Evolutionary conservation across 495 filamentous ascomycete genomes (phyloP), one percentile per base, ranked within the genome.

Genomic region (Neohortaea acidophila): DNA sequence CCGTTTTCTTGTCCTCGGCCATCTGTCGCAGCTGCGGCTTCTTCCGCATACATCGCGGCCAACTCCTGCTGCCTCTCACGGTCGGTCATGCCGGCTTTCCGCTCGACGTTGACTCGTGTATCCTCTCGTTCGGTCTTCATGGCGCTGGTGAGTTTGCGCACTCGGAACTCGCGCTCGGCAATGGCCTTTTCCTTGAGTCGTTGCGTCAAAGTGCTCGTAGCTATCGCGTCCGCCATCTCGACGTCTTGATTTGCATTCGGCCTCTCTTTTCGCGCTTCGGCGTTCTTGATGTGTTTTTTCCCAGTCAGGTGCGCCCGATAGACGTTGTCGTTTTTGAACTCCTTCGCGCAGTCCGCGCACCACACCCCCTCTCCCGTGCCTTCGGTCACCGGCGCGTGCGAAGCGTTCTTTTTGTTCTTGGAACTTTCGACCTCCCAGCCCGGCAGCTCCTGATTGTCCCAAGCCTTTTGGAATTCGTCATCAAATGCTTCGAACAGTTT

Each of bases 61-160:
- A 92, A 64, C 52, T 97, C 91, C 59, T 85, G 77, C 53, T 85
- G 79, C 19, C 89, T 74, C 58, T 97, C 89, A 6, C 84, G 72
- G 51, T 96, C 89, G 4, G 89, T 97, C 81, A 96, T 86, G 43
- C 85, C 84, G 54, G 89, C 83, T 52, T 77, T 82, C 15, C 91
- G 76, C 65, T 96, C 89, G 7, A 94, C 84, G 51, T 97, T 94
- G 41, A 84, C 78, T 26, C 76, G 67, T 0, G 87, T 96, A 47
- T 89, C 84, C 55, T 75, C 69, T 38, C 85, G 75, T 52, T 87
- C 79, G 14, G 72, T 70, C 46, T 76, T 68, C 66, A 96, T 84
- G 10, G 76, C 68, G 12, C 75, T 66, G 7, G 82, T 69, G 17
- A 96, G 67, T 32, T 75, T 79, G 47, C 72, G 76, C 22, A 94